Evolutionary conservation across 2,329 filamentous ascomycete species (phyloP), one percentile per base, ranked within the genome.

Genomic region (Fusarium fujikuroi): DNA sequence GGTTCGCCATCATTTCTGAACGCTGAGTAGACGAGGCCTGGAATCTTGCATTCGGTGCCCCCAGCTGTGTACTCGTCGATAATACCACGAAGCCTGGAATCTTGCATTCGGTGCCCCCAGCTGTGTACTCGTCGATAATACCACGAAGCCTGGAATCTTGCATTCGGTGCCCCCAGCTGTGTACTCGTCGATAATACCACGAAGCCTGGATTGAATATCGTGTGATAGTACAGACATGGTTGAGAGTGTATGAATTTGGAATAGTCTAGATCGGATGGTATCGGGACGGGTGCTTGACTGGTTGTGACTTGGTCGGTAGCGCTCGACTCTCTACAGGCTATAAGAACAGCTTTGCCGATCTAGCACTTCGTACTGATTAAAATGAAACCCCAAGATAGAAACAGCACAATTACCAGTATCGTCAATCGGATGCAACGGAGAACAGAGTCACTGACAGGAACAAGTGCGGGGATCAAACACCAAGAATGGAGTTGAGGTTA

Each of bases 161-260:
- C 34, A 28, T 14, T 37, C n/a, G 5, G 3, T 3, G 2, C 9
- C 30, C 1, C 49, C 34, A 3, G 15, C 7, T 0, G 50, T 37
- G 18, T 37, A 53, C 9, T 28, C 50, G 9, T 37, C 34, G 3
- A 53, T 28, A 4, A 53, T 28, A 5, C 9, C 32, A 9, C 32
- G 32, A 16, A 53, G 34, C 9, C 9, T 37, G 50, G 14, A 21
- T 2, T 53, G 50, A 4, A 5, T 7, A 25, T 28, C 34, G 2
- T 37, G n/a, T 11, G 34, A n/a, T 21, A 37, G 2, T 9, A 16
- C n/a, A 28, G 23, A 5, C 50, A 53, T 53, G 4, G 2, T 16
- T 25, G 8, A 14, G 2, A 3, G 2, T 0, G 14, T 43, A 30
- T 23, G 4, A 2, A 5, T 23, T 2, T 5, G 8, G 15, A 19